These are phyloP conservation scores for Diaporthe citrichinensis DNA, from an alignment of 2,329 filamentous ascomycete genomes.

Conservation along the genomic window DNA sequence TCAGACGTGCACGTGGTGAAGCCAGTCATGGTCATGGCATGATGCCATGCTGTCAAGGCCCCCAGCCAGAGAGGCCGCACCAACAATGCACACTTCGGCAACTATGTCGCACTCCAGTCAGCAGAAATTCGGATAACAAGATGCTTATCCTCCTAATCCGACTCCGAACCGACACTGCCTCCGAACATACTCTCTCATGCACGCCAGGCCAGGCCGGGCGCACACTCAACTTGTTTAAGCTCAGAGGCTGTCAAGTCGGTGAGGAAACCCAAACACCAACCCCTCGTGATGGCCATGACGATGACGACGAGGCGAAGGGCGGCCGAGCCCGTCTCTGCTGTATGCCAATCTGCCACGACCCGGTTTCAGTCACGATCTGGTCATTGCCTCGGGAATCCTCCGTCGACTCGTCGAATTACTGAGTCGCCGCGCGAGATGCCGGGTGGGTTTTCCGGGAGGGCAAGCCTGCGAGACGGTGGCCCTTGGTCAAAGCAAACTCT, in stretches of 20 bases:
- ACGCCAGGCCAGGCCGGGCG: constrained; percentile 8
- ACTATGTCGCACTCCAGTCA: not conserved
- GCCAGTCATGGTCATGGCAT: not conserved
- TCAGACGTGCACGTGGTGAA: not conserved
- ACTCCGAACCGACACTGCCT: constrained; percentile 11
- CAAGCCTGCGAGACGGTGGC: constrained; percentile 26
- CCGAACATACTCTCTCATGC: not conserved
- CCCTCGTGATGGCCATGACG: constrained; percentile 1
- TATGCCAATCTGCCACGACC: constrained; percentile 20
- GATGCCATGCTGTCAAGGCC: too few relatives aligned
- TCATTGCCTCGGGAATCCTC: constrained; percentile 33
- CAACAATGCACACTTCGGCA: not conserved
- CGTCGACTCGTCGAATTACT: constrained; percentile 28
- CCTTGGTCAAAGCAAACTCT: constrained; percentile 28
- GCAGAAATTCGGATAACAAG: not conserved
- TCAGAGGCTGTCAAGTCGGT: constrained; percentile 32
- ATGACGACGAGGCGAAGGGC: not conserved
- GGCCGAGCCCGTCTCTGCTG: constrained; percentile 26
- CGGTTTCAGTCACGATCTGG: constrained; percentile 32
- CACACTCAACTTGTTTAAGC: constrained; percentile 15
- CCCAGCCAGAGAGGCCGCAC: too few relatives aligned
- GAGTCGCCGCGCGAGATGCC: constrained; percentile 31
- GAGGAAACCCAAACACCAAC: constrained; percentile 26
- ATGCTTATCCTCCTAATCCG: not conserved
- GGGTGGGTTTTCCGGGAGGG: constrained; percentile 25